Evolutionary conservation across 352 stramenopile species (phyloP), one percentile per base, ranked within the genome.

Genomic region (Hyphochytrium catenoides): DNA sequence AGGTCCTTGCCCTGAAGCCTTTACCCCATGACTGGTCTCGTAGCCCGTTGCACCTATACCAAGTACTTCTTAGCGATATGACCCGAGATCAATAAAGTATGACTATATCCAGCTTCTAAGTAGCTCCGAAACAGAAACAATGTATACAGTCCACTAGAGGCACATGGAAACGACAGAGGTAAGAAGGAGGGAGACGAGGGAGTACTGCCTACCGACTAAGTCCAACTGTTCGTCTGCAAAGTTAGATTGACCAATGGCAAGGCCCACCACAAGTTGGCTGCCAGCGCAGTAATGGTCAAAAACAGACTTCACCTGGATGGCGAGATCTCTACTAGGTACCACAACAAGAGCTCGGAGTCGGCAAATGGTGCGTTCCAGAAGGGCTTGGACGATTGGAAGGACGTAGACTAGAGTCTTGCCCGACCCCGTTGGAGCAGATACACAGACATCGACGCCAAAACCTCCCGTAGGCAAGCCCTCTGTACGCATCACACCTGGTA

Each of bases 391-490:
- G 19, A 98, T 84, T 6, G 87, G 87, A 24, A 98, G 51, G 8
- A 93, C 68, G 59, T 95, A 98, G 15, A 82, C 79, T 12, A 97
- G 62, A 28, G 91, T 97, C 52, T 98, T 98, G 32, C 91, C 91
- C 38, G 62, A 91, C 12, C 91, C 91, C 15, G 91, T 98, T 5
- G 89, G 91, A 22, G 91, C 85, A 26, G 81, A 83, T 50, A 95
- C 91, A 56, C 84, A 97, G 26, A 98, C 66, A 56, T 98, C 90
- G 21, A 69, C 40, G 4, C 28, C 37, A 30, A 40, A 45, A 8
- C 41, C 41, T 8, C 60, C 74, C 35, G 71, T 56, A 36, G 62
- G 64, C 44, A 77, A 63, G 39, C 57, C 66, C 45, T 73, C 67
- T 17, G 55, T 66, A 35, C 74, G 58, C 28, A 96, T 61, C 15